These are phyloP conservation scores for Cytidiella melzeri DNA, from an alignment of 768 basidiomycete genomes.

Conservation along the genomic window DNA sequence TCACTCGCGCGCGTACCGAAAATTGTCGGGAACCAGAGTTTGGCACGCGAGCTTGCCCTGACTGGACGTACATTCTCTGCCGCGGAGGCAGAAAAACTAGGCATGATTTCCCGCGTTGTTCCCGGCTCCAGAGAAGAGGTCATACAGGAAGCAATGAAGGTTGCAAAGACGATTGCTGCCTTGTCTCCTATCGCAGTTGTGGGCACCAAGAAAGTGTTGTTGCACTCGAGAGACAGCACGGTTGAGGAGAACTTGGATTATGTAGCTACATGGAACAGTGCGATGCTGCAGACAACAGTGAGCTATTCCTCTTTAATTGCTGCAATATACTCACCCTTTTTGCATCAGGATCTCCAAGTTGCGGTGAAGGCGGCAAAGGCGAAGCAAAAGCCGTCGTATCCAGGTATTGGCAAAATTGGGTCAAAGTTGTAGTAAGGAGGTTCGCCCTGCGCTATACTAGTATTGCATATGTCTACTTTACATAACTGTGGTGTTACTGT, in stretches of 20 bases:
- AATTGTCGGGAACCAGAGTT: slow-evolving; percentile 66
- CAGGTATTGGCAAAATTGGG: background rate
- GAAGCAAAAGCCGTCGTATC: background rate
- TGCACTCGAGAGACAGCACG: slow-evolving; percentile 78
- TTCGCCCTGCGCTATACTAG: too few relatives aligned
- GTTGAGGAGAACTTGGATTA: slow-evolving; percentile 47
- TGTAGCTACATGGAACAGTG: slow-evolving; percentile 50
- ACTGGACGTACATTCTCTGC: slow-evolving; percentile 69
- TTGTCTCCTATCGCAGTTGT: slow-evolving; percentile 79
- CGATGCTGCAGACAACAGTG: slow-evolving; percentile 45
- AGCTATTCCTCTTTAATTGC: slow-evolving; percentile 11
- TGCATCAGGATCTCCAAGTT: background rate
- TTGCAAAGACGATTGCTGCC: slow-evolving; percentile 57
- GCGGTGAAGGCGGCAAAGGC: background rate
- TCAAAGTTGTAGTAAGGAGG: too few relatives aligned
- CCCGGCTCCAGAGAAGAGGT: slow-evolving; percentile 63
- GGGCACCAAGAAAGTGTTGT: slow-evolving; percentile 72
- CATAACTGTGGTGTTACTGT: background rate
- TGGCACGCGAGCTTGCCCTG: slow-evolving; percentile 70
- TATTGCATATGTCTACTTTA: too few relatives aligned
- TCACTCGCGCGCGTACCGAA: slow-evolving; percentile 79
- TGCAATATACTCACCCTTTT: too few relatives aligned
- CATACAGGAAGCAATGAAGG: slow-evolving; percentile 52
- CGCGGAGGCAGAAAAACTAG: slow-evolving; percentile 58
- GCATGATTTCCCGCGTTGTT: slow-evolving; percentile 70